Conservation (phyloP, 768 basidiomycete genomes). For the Thelephora ganbajun region DNA sequence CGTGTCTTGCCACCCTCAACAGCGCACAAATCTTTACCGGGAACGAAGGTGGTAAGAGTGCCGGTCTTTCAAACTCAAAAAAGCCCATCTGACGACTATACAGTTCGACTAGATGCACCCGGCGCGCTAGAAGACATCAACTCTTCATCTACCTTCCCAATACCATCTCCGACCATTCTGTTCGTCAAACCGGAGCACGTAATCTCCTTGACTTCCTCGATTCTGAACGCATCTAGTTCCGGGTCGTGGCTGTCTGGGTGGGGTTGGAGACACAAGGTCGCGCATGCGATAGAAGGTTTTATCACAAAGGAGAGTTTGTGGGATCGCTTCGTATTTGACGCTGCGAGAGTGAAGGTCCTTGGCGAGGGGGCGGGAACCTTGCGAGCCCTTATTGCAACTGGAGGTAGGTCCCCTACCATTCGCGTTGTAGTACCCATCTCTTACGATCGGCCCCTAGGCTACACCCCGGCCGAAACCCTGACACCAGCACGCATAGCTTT, state of each 20-base stretch:
- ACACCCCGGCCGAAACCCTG: slow-evolving; percentile 32
- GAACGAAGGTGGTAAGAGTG: slow-evolving; percentile 25
- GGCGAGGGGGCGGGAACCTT: slow-evolving; percentile 49
- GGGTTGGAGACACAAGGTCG: slow-evolving; percentile 68
- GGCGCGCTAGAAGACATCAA: slow-evolving; percentile 33
- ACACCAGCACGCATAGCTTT: slow-evolving; percentile 60
- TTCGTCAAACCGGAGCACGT: slow-evolving; percentile 60
- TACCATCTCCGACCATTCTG: slow-evolving; percentile 68
- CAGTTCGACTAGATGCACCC: slow-evolving; percentile 1
- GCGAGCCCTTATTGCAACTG: slow-evolving; percentile 58
- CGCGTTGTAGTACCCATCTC: background rate
- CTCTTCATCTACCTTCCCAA: slow-evolving; percentile 33
- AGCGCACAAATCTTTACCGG: slow-evolving; percentile 37
- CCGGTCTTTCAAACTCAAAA: background rate
- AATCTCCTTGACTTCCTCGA: slow-evolving; percentile 32
- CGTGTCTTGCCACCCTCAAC: slow-evolving; percentile 53
- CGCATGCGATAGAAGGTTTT: slow-evolving; percentile 57
- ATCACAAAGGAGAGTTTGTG: slow-evolving; percentile 69
- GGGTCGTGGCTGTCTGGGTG: slow-evolving; percentile 34
- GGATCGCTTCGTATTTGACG: slow-evolving; percentile 68
- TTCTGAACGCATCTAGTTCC: slow-evolving; percentile 42
- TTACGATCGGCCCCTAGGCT: slow-evolving; percentile 22
- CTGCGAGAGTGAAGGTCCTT: slow-evolving; percentile 44
- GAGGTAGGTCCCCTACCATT: slow-evolving; percentile 31
- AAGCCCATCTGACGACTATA: background rate